Conservation (phyloP, 441 rosid genomes). For the Croton setiger region DNA sequence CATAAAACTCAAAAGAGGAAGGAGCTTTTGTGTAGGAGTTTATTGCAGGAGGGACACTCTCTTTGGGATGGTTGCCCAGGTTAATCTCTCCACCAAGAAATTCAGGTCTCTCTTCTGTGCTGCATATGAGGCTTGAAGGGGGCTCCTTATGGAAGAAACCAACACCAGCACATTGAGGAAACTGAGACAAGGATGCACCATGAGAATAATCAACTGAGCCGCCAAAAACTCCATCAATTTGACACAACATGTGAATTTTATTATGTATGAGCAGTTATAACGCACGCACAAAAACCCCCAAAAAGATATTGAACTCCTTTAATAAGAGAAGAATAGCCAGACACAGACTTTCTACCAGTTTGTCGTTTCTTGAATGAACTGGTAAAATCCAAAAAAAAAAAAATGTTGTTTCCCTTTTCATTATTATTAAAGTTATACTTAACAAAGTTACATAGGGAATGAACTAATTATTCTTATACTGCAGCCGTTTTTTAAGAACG, state of each 20-base stretch:
- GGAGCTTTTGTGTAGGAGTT: conserved; percentile 26
- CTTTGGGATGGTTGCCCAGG: conserved; percentile 29
- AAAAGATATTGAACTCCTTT: neutral
- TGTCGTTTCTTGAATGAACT: neutral
- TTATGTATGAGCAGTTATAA: neutral
- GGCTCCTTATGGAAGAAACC: conserved; percentile 27
- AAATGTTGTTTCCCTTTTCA: neutral
- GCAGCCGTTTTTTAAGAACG: neutral
- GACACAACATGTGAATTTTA: neutral
- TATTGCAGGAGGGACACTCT: conserved; percentile 21
- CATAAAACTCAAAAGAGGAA: conserved; percentile 68
- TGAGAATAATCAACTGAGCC: conserved; percentile 23
- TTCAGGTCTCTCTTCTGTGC: conserved; percentile 25
- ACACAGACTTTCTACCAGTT: conserved; percentile 16
- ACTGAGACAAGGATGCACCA: conserved; percentile 28
- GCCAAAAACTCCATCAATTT: conserved; percentile 27
- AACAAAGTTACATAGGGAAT: neutral
- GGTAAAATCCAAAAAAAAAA: neutral
- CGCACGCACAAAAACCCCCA: neutral
- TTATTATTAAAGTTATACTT: neutral
- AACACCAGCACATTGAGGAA: conserved; percentile 32
- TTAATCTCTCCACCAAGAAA: conserved; percentile 28
- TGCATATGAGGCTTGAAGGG: conserved; percentile 25
- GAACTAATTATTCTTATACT: neutral
- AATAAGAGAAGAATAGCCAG: neutral